Evolutionary conservation across 1,284 basidiomycete genomes (phyloP).

Genomic region (Hymenochaete sp.): DNA sequence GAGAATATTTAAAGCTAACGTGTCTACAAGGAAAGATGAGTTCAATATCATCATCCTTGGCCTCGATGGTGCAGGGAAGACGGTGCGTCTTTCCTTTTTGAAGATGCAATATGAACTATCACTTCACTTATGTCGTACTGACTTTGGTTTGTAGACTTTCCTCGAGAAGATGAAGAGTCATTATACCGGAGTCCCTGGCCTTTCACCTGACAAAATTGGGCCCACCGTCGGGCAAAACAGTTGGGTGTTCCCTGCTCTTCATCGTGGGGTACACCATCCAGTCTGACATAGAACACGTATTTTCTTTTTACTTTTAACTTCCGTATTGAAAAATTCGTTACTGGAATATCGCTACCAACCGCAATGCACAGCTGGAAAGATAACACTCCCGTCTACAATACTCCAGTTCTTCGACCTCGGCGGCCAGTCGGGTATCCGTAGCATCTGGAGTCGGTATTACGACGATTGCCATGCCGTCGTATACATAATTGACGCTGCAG

Average conservation of each 20-base stretch:
- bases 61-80: conserved; percentile 85
- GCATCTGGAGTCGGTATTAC: conserved; percentile 90
- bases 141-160: conserved; percentile 51
- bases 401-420: conserved; percentile 94
- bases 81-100: conserved; percentile 39
- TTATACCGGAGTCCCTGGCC: conserved; percentile 78
- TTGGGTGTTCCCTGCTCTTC: conserved; percentile 31
- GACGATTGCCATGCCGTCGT: conserved; percentile 91
- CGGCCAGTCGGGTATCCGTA: conserved; percentile 83
- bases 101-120: background rate
- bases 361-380: conserved; percentile 69
- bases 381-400: conserved; percentile 82
- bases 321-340: background rate
- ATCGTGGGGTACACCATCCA: background rate
- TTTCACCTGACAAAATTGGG: conserved; percentile 82
- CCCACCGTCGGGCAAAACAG: conserved; percentile 95
- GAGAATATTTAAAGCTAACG: background rate
- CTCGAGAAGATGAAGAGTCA: conserved; percentile 88
- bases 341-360: background rate
- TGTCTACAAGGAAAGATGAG: conserved; percentile 67
- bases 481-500: conserved; percentile 85
- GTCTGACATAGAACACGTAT: too few relatives aligned
- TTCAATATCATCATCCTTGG: conserved; percentile 92
- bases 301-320: too few relatives aligned
- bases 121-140: conserved; percentile 6